Evolutionary conservation across 2,329 filamentous ascomycete genomes (phyloP), one percentile per base, ranked within the genome.

Genomic region (Pyricularia sp.): DNA sequence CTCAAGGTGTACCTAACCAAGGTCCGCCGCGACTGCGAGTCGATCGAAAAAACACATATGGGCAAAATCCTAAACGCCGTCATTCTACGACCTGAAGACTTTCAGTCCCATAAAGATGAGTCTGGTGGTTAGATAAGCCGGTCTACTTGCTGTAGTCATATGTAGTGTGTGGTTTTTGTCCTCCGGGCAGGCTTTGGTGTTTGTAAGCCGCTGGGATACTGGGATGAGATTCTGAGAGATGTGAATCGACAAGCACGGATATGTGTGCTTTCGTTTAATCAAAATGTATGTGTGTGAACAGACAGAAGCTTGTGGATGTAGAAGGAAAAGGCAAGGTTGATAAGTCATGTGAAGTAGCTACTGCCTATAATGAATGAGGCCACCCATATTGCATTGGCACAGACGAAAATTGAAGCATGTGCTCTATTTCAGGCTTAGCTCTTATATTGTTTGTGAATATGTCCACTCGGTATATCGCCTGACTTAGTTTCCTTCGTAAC

Each of bases 31-130:
- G 72, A 78, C 16, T 73, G 77, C 7, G 69, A 74, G 9, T 67
- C 65, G 0, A 78, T 80, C 10, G 72, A 73, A 7, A 77, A 76
- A 67, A 79, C 78, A 0, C 78, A 81, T 28, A 68, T 78, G 65
- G 78, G 77, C 0, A 74, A 68, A 26, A 68, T 79, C 1, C 64
- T 80, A 3, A 70, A 75, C 10, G 75, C 75, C 88, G 62, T 63
- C 16, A 31, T 63, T 30, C 62, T 63, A 4, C 35, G 19, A 16
- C 40, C 40, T 16, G 12, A 63, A 13, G 62, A 63, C 19, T 63
- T 63, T 12, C 5, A 44, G 22, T 12, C 22, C 55, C 55, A 6
- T 13, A 28, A 2, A 19, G 12, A 7, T 19, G 9, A 6, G 8
- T 26, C 13, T 4, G 26, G 6, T 13, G 55, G 28, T 2, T 9